Percentiles rank a stretch among this genome's conserved stretches.
Conservation (phyloP, 1,284 basidiomycete species). For the Sporisorium scitamineum region DNA sequence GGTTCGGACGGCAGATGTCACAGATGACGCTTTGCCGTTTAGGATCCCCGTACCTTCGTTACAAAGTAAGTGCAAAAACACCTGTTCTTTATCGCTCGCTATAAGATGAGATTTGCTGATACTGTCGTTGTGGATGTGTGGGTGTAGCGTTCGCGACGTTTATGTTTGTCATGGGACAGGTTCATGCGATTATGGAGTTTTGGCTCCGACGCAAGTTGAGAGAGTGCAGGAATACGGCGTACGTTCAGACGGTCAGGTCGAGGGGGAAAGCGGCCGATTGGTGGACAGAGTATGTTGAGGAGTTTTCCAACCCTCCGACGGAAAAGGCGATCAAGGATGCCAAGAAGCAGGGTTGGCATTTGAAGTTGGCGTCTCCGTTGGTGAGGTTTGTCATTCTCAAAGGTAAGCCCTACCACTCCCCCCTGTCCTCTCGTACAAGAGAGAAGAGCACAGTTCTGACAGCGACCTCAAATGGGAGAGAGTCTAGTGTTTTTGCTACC, state of each 20-base stretch:
- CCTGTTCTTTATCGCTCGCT: background rate
- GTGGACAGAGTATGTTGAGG: conserved; percentile 67
- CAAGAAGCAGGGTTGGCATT: conserved; percentile 58
- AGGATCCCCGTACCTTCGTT: conserved; percentile 50
- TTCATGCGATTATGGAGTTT: conserved; percentile 64
- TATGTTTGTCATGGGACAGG: conserved; percentile 64
- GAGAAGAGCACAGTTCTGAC: too few relatives aligned
- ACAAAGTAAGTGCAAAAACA: conserved; percentile 27
- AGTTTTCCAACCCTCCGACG: conserved; percentile 62
- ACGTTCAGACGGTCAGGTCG: conserved; percentile 57
- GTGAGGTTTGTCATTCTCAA: conserved; percentile 56
- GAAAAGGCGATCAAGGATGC: conserved; percentile 56
- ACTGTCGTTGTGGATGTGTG: background rate
- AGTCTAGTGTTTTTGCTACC: conserved; percentile 54
- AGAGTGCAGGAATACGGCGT: conserved; percentile 58
- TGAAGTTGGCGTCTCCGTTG: conserved; percentile 52
- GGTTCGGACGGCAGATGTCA: conserved; percentile 44
- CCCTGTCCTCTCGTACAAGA: too few relatives aligned
- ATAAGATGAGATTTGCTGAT: background rate
- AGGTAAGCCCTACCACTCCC: conserved; percentile 17
- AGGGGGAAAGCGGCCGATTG: conserved; percentile 64
- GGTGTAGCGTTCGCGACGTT: conserved; percentile 57
- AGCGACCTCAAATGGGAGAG: too few relatives aligned
- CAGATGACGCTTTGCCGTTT: conserved; percentile 38
- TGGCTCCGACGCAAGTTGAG: conserved; percentile 57